Base-by-base conservation (phyloP, 108 stramenopile species). In the Pseudonitzschia delicatissima region DNA sequence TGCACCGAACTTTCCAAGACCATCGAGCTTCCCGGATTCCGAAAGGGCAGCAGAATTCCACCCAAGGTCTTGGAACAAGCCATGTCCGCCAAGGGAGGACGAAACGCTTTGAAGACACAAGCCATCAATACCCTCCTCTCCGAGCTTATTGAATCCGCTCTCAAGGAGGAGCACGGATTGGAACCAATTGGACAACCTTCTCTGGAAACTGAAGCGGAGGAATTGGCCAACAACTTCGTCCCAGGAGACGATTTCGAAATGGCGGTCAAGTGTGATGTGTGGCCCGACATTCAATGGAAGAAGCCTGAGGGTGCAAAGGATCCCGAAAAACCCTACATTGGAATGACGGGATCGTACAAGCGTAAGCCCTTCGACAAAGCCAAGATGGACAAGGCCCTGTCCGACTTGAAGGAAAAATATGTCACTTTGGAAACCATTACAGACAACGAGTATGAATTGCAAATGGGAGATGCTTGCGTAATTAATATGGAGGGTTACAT, bases 401-500 rank as follows among this genome's bases (percentile, higher is more conserved):
- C 74, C 5, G 93, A 94, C 77, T 71, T 94, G 45, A 78, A 58
- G 62, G 93, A 94, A 47, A 64, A 87, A 51, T 91, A 94, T 60
- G 93, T 85, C n/a, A 62, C 47, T 20, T 72, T 91, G 60, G 82
- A 79, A 51, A 81, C 73, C 12, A 81, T 77, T 50, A 69, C 66
- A 39, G 93, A 84, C 51, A 65, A 40, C n/a, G 36, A 62, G 2
- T 66, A 74, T 20, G 62, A 64, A 36, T 61, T 94, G 51, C 77
- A 71, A 50, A 87, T 82, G 83, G 90, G 90, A 20, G 93, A 94
- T 68, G 85, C 90, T 3, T 90, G 88, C 71, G 64, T 72, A 18
- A 90, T 94, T 48, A 87, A 91, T 50, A 94, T 94, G 93, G 83
- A 79, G 47, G 93, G 93, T 21, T 94, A 73, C 69, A 81, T 94